Evolutionary conservation across 2,329 filamentous ascomycete genomes (phyloP), one percentile per base, ranked within the genome.

Genomic region (Cladosporium austrohemisphaericum): DNA sequence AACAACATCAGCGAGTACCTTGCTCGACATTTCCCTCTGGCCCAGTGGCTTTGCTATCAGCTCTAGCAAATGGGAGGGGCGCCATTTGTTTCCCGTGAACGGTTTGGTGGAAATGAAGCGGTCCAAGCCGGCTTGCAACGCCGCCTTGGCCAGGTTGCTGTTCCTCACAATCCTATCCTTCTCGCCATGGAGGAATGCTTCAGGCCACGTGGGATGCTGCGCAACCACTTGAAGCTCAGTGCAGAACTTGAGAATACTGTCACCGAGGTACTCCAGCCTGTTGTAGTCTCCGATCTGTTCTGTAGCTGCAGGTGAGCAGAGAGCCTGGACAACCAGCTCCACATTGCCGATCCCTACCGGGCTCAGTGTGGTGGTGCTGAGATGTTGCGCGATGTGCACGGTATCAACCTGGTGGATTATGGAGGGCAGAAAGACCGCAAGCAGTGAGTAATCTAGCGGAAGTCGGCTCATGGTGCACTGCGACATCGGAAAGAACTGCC

Each of bases 1-100:
- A 0, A 95, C 78, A 0, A 96, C 84, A 60, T 97, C 92, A 3
- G 92, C 92, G 6, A 96, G 76, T 0, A 80, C 80, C 64, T 97
- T 97, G 1, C 82, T 85, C 0, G 88, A 85, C 25, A 90, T 62
- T 11, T 64, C 60, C 5, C 74, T 68, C 37, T 51, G 23, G 10
- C 11, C 18, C 2, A 13, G 6, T 11, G 41, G 52, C 48, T 36
- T 47, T 52, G 60, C 20, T 41, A 73, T 52, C 2, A 73, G 60
- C 14, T 78, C 68, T 2, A 69, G 66, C 5, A 79, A 70, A 54
- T 86, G 85, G 0, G 77, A 68, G 0, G 88, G 85, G 2, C 74
- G 70, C 92, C 92, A 97, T 60, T 85, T 86, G 0, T 71, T 66
- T 0, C 81, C 81, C 0, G 81, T 86, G 63, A 94, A 92, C 0